Evolutionary conservation across 129 eudicot species (phyloP).

Genomic region (Ambrosia trifida): DNA sequence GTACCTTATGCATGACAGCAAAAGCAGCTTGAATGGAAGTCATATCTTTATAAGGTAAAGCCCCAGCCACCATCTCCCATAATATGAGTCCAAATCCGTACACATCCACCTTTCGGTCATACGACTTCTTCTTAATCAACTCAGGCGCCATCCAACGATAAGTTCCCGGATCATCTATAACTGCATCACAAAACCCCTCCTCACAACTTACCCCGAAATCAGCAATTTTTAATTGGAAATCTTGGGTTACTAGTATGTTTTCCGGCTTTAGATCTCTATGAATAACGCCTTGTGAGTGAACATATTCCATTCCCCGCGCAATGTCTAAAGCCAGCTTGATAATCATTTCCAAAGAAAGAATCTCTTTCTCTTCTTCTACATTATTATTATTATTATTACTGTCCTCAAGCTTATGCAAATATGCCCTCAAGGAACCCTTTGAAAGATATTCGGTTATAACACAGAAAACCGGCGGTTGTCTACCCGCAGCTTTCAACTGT

Average conservation of each 20-base stretch:
- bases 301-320: conserved; percentile 78
- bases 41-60: conserved; percentile 74
- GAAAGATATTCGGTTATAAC: conserved; percentile 68
- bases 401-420: conserved; percentile 67
- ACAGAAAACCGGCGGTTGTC: conserved; percentile 62
- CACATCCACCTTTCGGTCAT: conserved; percentile 73
- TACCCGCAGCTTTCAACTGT: conserved; percentile 68
- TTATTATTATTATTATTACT: no score
- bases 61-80: conserved; percentile 83
- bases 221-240: conserved; percentile 73
- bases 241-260: conserved; percentile 60
- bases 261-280: conserved; percentile 88
- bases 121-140: conserved; percentile 65
- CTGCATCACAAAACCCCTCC: conserved; percentile 54
- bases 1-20: conserved; percentile 80
- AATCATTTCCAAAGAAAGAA: conserved; percentile 48
- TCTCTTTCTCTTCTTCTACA: conserved; percentile 14
- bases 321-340: conserved; percentile 65
- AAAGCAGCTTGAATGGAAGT: conserved; percentile 80
- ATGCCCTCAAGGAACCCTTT: conserved; percentile 75
- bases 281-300: conserved; percentile 76
- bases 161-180: conserved; percentile 78
- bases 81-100: conserved; percentile 82
- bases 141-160: conserved; percentile 97
- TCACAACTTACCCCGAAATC: conserved; percentile 85